phyloP scores from a whole-genome alignment of 2,329 filamentous ascomycete species.

The Diaporthe vexans region DNA sequence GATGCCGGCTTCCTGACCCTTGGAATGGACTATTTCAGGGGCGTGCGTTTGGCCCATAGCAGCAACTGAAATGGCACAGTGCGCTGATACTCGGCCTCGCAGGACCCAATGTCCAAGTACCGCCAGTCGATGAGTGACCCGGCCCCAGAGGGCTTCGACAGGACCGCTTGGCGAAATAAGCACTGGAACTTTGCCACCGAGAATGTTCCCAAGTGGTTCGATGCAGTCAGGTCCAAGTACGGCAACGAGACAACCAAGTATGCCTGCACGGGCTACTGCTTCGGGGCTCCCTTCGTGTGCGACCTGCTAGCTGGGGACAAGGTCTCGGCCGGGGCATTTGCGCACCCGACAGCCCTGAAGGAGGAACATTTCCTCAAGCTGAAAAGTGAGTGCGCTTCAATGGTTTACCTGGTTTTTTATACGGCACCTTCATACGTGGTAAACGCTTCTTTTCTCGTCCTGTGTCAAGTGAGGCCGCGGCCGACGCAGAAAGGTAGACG shows the following conservation, averaged over 20 bases:
- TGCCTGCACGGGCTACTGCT: slow-evolving; percentile 58
- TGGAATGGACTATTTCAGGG: slow-evolving; percentile 61
- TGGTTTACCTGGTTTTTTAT: neutral
- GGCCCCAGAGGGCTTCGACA: slow-evolving; percentile 58
- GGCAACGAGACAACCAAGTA: slow-evolving; percentile 53
- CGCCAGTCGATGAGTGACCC: slow-evolving; percentile 49
- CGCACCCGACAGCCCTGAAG: slow-evolving; percentile 64
- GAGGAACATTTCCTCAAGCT: slow-evolving; percentile 59
- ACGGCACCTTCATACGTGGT: too few species aligned
- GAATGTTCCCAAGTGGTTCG: slow-evolving; percentile 60
- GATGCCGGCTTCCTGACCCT: slow-evolving; percentile 58
- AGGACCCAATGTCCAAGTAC: slow-evolving; percentile 61
- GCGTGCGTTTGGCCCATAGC: slow-evolving; percentile 46
- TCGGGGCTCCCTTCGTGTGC: slow-evolving; percentile 61
- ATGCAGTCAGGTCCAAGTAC: slow-evolving; percentile 54
- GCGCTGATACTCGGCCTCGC: neutral
- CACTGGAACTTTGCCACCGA: slow-evolving; percentile 58
- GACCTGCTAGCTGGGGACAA: slow-evolving; percentile 54
- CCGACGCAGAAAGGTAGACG: slow-evolving; percentile 2
- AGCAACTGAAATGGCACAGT: neutral
- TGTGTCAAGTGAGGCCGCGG: slow-evolving; percentile 10
- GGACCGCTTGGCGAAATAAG: slow-evolving; percentile 62
- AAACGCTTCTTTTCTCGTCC: neutral
- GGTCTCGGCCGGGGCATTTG: slow-evolving; percentile 62
- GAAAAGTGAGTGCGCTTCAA: slow-evolving; percentile 48